Evolutionary conservation across 2,329 filamentous ascomycete genomes (phyloP).

Genomic region (Tolypocladium cylindrosporum): DNA sequence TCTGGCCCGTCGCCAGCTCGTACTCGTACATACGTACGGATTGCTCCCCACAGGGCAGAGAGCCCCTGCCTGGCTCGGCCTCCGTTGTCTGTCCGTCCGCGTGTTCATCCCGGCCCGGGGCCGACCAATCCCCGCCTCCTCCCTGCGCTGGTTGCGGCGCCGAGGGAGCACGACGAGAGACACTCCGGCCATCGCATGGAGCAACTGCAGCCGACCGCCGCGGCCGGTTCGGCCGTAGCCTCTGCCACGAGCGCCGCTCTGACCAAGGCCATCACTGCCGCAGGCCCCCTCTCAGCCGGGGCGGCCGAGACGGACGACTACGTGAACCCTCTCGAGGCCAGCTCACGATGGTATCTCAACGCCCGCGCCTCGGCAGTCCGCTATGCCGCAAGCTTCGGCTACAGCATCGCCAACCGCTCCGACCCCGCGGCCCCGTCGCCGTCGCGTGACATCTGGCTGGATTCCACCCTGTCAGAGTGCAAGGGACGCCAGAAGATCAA

Average conservation of each 20-base stretch:
- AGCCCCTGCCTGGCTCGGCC: not conserved
- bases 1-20: not conserved
- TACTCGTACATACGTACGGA: not conserved
- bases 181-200: conserved; percentile 1
- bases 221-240: conserved; percentile 1
- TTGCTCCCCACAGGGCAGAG: not conserved
- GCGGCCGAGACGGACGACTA: conserved; percentile 26
- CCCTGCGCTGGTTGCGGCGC: not conserved
- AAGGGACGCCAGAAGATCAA: conserved; percentile 29
- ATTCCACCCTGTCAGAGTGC: conserved; percentile 28
- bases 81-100: not conserved
- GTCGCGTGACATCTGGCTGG: conserved; percentile 28
- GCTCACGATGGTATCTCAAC: conserved; percentile 31
- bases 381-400: conserved; percentile 32
- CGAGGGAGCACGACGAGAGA: not conserved
- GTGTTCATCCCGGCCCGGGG: not conserved
- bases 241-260: conserved; percentile 2
- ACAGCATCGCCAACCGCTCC: conserved; percentile 30
- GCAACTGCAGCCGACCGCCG: conserved; percentile 4
- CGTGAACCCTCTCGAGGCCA: conserved; percentile 32
- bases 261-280: conserved; percentile 12
- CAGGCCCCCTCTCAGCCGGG: conserved; percentile 15
- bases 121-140: not conserved
- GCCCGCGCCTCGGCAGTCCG: conserved; percentile 33
- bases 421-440: conserved; percentile 28